Evolutionary conservation across 106 monocot genomes (phyloP).

Genomic region (Phalaenopsis equestris): DNA sequence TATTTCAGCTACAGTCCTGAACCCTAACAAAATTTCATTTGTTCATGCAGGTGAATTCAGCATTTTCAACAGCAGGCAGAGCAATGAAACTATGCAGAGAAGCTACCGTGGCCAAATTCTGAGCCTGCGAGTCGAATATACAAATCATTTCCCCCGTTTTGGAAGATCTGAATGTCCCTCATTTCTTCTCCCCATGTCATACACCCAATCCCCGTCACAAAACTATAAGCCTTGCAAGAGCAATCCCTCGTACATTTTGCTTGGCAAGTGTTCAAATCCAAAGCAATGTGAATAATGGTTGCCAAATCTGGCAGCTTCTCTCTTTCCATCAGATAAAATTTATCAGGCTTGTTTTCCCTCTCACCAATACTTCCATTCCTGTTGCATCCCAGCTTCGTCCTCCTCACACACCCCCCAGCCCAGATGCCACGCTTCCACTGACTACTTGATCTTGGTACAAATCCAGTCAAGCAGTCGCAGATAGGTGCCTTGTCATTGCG

Average conservation of each 20-base stretch:
- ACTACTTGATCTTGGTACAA: constrained; percentile 14
- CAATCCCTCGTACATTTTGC: constrained; percentile 16
- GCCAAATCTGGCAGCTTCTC: constrained; percentile 30
- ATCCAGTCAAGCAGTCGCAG: constrained; percentile 36
- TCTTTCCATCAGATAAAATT: neutral
- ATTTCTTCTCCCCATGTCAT: constrained; percentile 18
- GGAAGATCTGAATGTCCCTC: constrained; percentile 15
- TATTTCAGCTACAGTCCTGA: too few relatives aligned
- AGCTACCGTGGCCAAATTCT: constrained; percentile 4
- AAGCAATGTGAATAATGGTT: neutral
- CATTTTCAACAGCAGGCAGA: too few relatives aligned
- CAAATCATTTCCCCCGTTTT: constrained; percentile 7
- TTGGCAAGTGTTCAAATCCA: neutral
- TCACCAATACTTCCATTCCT: neutral
- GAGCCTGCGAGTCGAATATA: constrained; percentile 27
- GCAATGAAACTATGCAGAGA: too few relatives aligned
- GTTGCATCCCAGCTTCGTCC: constrained; percentile 18
- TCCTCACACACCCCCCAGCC: constrained; percentile 21
- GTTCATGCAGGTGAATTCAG: too few relatives aligned
- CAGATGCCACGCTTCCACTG: constrained; percentile 20
- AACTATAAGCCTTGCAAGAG: constrained; percentile 15
- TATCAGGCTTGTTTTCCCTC: neutral
- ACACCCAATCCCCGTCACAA: constrained; percentile 17
- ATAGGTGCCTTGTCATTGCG: neutral
- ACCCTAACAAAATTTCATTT: too few relatives aligned